Evolutionary conservation across 345 rosid genomes (phyloP).

Genomic region (Trapa bicornis): DNA sequence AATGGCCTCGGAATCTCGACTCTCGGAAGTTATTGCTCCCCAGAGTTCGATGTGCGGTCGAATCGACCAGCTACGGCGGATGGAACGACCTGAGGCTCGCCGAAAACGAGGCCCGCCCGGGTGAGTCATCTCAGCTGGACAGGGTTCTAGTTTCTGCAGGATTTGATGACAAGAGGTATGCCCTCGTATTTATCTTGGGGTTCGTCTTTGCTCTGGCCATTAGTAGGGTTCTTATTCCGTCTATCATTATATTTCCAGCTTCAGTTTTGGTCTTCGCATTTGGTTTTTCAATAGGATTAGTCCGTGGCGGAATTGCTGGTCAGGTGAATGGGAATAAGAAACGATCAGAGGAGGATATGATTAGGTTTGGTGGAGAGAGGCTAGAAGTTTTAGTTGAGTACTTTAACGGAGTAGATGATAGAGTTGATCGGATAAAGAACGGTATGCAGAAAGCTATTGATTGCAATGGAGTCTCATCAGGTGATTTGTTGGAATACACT

Average conservation of each 20-base stretch:
- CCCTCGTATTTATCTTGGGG: constrained; percentile 36
- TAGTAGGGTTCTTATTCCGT: constrained; percentile 41
- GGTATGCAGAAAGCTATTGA: constrained; percentile 36
- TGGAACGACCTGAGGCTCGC: constrained; percentile 37
- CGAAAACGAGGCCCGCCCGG: constrained; percentile 18
- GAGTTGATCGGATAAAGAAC: constrained; percentile 24
- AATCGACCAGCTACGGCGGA: constrained; percentile 28
- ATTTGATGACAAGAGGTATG: constrained; percentile 32
- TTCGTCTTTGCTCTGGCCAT: constrained; percentile 40
- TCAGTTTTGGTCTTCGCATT: constrained; percentile 37
- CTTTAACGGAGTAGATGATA: constrained; percentile 35
- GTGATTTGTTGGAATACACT: constrained; percentile 34
- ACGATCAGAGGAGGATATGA: constrained; percentile 26
- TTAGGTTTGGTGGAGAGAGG: constrained; percentile 25
- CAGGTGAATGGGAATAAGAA: constrained; percentile 21
- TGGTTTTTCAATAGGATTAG: constrained; percentile 48
- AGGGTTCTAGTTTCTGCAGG: constrained; percentile 35
- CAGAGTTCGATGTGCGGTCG: constrained; percentile 1
- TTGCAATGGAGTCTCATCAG: constrained; percentile 21
- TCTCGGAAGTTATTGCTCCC: neutral
- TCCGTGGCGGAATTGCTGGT: constrained; percentile 29
- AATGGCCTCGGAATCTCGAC: neutral
- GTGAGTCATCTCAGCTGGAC: constrained; percentile 32
- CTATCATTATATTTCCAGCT: constrained; percentile 41
- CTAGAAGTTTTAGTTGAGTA: constrained; percentile 23